Conservation (phyloP, 139 green algal species). For the Chlorokybus atmophyticus region DNA sequence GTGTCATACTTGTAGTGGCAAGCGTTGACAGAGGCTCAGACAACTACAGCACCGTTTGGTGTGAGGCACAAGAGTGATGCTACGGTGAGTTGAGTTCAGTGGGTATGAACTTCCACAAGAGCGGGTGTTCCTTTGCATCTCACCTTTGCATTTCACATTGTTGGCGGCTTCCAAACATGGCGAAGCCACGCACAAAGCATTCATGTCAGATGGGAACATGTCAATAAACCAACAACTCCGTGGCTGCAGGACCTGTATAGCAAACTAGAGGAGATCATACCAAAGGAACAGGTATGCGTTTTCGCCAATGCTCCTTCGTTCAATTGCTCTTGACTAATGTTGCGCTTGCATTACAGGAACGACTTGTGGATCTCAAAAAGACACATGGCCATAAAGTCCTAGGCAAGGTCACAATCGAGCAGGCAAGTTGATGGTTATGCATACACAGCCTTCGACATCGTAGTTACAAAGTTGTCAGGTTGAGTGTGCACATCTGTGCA, state of each 20-base stretch:
- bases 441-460: constrained; percentile 39
- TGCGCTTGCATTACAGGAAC: constrained; percentile 42
- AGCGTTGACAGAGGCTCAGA: too few species aligned
- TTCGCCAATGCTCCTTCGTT: constrained; percentile 7
- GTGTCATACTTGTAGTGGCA: too few species aligned
- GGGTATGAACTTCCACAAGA: too few species aligned
- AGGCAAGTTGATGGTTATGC: constrained; percentile 13
- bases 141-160: too few species aligned
- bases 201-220: too few species aligned
- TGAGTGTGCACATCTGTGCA: background rate
- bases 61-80: too few species aligned
- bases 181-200: too few species aligned
- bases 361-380: constrained; percentile 74
- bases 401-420: constrained; percentile 60
- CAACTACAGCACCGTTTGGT: too few species aligned
- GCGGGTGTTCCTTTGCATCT: too few species aligned
- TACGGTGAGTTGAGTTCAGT: too few species aligned
- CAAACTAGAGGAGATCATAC: constrained; percentile 14
- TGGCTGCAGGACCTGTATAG: constrained; percentile 14
- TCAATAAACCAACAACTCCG: too few species aligned
- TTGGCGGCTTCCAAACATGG: too few species aligned
- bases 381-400: constrained; percentile 51
- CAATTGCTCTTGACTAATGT: background rate
- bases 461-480: background rate
- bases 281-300: constrained; percentile 22